A percentile compares a stretch with the other conserved stretches of the same genome.
Conservation (phyloP, 495 filamentous ascomycete species). For the Apodospora peruviana region DNA sequence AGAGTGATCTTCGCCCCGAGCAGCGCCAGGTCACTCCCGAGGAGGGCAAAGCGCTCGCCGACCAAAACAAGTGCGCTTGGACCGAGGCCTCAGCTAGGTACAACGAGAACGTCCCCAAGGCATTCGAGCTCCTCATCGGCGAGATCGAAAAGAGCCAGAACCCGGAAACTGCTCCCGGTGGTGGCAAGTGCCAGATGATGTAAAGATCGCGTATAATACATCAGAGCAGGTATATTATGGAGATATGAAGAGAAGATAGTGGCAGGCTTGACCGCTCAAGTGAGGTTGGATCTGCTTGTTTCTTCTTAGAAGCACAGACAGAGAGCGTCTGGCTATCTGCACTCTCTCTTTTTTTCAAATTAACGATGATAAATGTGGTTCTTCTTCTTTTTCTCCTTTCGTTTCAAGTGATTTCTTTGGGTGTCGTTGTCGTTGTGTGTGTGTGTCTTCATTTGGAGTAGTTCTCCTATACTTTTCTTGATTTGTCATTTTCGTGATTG, state of each 20-base stretch:
- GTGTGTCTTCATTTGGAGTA: no score
- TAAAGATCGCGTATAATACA: constrained; percentile 33
- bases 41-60: constrained; percentile 71
- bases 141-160: constrained; percentile 95
- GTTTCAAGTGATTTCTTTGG: not conserved
- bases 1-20: constrained; percentile 86
- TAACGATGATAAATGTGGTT: no score
- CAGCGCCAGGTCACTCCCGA: constrained; percentile 86
- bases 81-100: constrained; percentile 92
- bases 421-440: not conserved
- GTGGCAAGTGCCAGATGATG: constrained; percentile 81
- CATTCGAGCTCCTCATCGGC: constrained; percentile 91
- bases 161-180: constrained; percentile 72
- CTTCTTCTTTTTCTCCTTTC: no score
- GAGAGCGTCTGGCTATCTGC: no score
- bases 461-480: no score
- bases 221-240: not conserved
- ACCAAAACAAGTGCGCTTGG: constrained; percentile 86
- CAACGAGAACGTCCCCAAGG: constrained; percentile 85
- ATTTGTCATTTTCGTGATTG: no score
- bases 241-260: not conserved
- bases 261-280: no score
- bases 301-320: not conserved
- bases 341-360: no score
- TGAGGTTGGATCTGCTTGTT: not conserved